Base-by-base conservation (phyloP, 257 asterid species). In the Solanum chiquidenum region DNA sequence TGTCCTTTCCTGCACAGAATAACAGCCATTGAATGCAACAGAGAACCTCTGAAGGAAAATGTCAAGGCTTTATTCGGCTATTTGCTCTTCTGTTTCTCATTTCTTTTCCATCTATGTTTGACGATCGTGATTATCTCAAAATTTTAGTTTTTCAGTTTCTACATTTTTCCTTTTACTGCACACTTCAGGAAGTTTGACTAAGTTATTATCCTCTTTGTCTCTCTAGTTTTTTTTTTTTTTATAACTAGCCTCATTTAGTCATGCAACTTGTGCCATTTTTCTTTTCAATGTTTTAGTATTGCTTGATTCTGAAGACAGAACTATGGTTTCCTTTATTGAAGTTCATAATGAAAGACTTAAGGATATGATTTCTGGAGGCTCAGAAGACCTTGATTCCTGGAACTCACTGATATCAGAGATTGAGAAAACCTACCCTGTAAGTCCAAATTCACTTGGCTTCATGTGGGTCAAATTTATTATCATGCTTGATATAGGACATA, bases 321-420 rank as follows among this genome's bases (percentile, higher is more conserved):
- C 42, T 79, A 12, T 88, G 74, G 29, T 87, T 87, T 88, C 87
- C 88, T 92, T 87, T 91, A 34, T 88, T 93, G 96, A 90, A 87
- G 89, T 83, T 89, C 83, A 90, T 68, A 88, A 88, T 66, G 90
- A 89, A 91, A 93, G 92, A 91, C 94, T 95, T 85, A 89, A 84
- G 66, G 88, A 91, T 84, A 89, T 95, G 95, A 92, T 93, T 87
- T 90, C 94, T 79, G 87, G 87, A 82, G 92, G 90, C 90, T 90
- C 91, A 84, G 73, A 44, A 86, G 96, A 94, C 91, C 94, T 93
- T 91, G 90, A 88, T 90, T 90, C 94, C 20, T 95, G 98, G 98
- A 92, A 87, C 79, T 86, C 90, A 25, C 87, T 96, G 89, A 91
- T 96, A 88, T 90, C 87, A 79, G 98, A 93, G 92, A 89, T 94